phyloP scores from a whole-genome alignment of 768 basidiomycete species.

The Rhizopogon salebrosus region DNA sequence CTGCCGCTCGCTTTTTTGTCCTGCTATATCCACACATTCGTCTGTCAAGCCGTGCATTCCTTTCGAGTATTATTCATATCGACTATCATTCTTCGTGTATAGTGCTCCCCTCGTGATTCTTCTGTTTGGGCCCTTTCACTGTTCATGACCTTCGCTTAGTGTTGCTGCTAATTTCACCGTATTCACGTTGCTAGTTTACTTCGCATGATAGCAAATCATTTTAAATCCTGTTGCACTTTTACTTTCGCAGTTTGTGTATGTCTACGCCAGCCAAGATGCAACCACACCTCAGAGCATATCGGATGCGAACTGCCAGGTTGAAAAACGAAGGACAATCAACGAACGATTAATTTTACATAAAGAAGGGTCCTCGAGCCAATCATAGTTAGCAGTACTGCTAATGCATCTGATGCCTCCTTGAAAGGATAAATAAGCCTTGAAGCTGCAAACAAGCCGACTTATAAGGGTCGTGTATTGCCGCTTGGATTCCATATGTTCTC shows the following conservation, averaged over 20 bases:
- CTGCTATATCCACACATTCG: constrained; percentile 2
- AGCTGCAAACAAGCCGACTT: too few species aligned
- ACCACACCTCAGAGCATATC: background rate
- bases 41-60: constrained; percentile 14
- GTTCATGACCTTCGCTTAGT: constrained; percentile 1
- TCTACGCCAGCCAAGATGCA: background rate
- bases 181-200: constrained; percentile 11
- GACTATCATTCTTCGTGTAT: constrained; percentile 21
- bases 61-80: constrained; percentile 26
- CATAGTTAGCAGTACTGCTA: too few species aligned
- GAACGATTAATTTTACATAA: too few species aligned
- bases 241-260: background rate
- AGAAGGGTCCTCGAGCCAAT: too few species aligned
- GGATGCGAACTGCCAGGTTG: background rate
- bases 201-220: background rate
- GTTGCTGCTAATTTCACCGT: constrained; percentile 8
- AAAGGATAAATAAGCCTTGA: too few species aligned
- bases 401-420: too few species aligned
- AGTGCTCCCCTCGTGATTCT: constrained; percentile 14
- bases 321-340: background rate
- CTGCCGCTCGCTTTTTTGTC: background rate
- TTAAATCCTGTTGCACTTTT: background rate
- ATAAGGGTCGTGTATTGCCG: too few species aligned
- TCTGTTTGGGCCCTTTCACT: constrained; percentile 3
- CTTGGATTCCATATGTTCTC: too few species aligned